Evolutionary conservation across 208 protist species (phyloP).

Genomic region (Plasmodiophora brassicae): DNA sequence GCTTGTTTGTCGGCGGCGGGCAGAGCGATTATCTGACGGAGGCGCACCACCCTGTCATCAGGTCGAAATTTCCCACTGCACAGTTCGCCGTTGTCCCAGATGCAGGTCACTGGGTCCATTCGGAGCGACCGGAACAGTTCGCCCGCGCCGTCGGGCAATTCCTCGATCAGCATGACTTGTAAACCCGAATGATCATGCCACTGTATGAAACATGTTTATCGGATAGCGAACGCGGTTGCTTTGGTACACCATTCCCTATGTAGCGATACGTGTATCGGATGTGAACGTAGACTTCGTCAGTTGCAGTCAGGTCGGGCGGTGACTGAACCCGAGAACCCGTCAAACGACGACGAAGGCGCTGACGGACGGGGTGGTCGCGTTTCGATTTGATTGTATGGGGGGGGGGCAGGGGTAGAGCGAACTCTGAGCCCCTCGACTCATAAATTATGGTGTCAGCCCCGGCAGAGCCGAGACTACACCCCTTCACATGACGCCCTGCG

Average conservation of each 20-base stretch:
- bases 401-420: too few species aligned
- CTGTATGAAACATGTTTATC: neutral
- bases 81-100: neutral
- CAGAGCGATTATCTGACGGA: neutral
- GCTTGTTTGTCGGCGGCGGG: constrained; percentile 31
- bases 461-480: too few species aligned
- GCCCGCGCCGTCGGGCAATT: neutral
- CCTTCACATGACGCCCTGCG: too few species aligned
- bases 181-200: too few species aligned
- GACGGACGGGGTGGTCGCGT: neutral
- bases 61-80: neutral
- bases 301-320: neutral
- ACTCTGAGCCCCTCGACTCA: too few species aligned
- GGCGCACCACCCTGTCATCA: neutral
- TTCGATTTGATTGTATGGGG: too few species aligned
- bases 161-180: neutral
- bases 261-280: neutral
- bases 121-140: constrained; percentile 7
- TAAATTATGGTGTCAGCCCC: too few species aligned
- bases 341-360: neutral
- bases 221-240: neutral
- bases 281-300: neutral
- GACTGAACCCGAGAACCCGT: neutral
- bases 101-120: constrained; percentile 35
- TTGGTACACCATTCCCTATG: neutral